phyloP scores from a whole-genome alignment of 805 yeast genomes.

The Starmera caribaea region DNA sequence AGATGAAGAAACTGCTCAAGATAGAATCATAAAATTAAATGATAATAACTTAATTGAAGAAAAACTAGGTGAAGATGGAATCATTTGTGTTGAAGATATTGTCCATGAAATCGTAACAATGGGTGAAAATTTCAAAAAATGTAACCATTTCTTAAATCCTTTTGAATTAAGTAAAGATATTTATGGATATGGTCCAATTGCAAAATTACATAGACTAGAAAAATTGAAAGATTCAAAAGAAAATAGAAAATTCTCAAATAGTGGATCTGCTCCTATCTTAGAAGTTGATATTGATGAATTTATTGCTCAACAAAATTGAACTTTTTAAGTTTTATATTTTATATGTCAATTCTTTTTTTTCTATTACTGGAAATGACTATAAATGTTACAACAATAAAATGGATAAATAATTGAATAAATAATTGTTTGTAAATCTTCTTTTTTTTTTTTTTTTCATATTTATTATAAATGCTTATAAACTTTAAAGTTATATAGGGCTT shows the following conservation, averaged over 20 bases:
- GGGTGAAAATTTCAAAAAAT: conserved; percentile 55
- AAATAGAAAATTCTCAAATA: conserved; percentile 37
- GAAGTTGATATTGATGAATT: conserved; percentile 68
- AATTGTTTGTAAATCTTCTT: too few species aligned
- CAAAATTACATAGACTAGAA: conserved; percentile 55
- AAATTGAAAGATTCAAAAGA: conserved; percentile 39
- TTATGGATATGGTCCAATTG: conserved; percentile 66
- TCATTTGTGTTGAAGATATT: conserved; percentile 74
- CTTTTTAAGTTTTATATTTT: too few species aligned
- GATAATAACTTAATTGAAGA: conserved; percentile 73
- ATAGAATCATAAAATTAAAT: conserved; percentile 43
- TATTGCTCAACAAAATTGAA: conserved; percentile 57
- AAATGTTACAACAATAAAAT: too few species aligned
- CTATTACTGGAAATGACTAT: too few species aligned
- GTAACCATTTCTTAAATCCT: conserved; percentile 57
- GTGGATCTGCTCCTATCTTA: conserved; percentile 54
- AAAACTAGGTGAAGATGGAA: conserved; percentile 54
- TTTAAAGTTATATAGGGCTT: too few species aligned
- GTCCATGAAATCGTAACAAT: conserved; percentile 58
- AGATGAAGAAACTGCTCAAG: conserved; percentile 21
- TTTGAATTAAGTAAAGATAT: conserved; percentile 62
- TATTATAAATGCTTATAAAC: too few species aligned
- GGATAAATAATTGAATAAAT: too few species aligned
- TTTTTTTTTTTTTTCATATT: background rate
- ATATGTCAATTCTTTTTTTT: background rate